Evolutionary conservation across 2,329 filamentous ascomycete species (phyloP), one percentile per base, ranked within the genome.

Genomic region (Monosporascus ibericus): DNA sequence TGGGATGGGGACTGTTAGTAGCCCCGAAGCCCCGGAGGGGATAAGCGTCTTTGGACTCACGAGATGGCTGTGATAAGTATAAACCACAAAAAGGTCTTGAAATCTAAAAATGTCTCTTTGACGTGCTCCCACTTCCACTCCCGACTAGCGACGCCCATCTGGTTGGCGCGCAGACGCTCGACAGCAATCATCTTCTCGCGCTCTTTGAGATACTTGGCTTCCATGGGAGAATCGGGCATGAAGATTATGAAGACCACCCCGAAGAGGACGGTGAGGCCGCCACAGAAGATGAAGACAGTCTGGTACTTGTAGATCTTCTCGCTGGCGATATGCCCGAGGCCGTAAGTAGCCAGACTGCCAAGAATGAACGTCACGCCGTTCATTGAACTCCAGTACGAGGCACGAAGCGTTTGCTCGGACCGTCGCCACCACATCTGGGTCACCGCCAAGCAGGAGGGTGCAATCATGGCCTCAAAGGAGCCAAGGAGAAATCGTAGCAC

Each of bases 81-180:
- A 47, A 84, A 72, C 63, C 87, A 84, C 6, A 86, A 65, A 0
- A 75, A 77, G 1, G 78, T 83, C 62, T 82, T 86, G 22, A 66
- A 38, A 36, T 66, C 63, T 1, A 57, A 55, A 6, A 64, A 56
- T 3, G 63, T 64, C 54, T 82, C 77, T 17, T 78, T 73, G 1
- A 87, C 72, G 56, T 94, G 89, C 22, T 79, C 76, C 70, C 78
- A 74, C 76, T 87, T 87, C 68, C 86, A 88, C 55, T 87, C 77
- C 57, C 84, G 83, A 55, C 82, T 87, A 1, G 85, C 86, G 17
- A 88, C 84, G 0, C 88, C 88, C 54, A 88, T 88, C 64, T 90
- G 83, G 60, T 92, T 92, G 22, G 82, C 76, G 0, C 87, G 77
- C 6, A 92, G 81, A 0, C 88, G 78, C 57, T 90, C 88, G 25